Evolutionary conservation across 257 asterid genomes (phyloP).

Genomic region (Penstemon eatonii): DNA sequence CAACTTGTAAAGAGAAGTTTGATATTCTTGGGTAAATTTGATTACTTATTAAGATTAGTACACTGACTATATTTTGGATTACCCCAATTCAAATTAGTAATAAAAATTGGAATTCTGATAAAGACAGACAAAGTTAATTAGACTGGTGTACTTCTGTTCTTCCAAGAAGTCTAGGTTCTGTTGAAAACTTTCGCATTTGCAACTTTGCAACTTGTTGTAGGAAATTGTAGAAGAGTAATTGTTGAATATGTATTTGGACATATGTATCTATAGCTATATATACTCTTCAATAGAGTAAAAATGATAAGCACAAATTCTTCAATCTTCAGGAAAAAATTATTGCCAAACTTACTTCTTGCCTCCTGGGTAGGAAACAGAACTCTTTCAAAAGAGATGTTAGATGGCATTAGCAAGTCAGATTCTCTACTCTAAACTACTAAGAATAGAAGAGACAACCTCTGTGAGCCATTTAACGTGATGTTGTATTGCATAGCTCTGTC

Average conservation of each 20-base stretch:
- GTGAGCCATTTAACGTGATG: conserved; percentile 1
- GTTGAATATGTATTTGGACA: too few relatives aligned
- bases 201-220: conserved; percentile 10
- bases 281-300: conserved; percentile 1
- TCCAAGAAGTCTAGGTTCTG: conserved; percentile 11
- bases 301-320: conserved; percentile 5
- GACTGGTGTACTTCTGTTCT: conserved; percentile 19
- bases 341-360: not conserved
- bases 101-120: not conserved
- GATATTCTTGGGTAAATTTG: not conserved
- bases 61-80: not conserved
- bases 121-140: not conserved
- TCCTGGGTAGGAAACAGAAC: conserved; percentile 24
- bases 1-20: conserved; percentile 20
- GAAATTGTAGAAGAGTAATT: too few relatives aligned
- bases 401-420: conserved; percentile 5
- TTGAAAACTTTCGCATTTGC: conserved; percentile 4
- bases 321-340: not conserved
- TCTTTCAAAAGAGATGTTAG: conserved; percentile 1
- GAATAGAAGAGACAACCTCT: not conserved
- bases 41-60: not conserved
- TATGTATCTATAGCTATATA: too few relatives aligned
- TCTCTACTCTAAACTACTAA: conserved; percentile 1
- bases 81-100: too few relatives aligned
- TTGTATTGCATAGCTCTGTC: conserved; percentile 2